Evolutionary conservation across 208 protist species (phyloP), one percentile per base, ranked within the genome.

Genomic region (Acanthamoeba royreba): DNA sequence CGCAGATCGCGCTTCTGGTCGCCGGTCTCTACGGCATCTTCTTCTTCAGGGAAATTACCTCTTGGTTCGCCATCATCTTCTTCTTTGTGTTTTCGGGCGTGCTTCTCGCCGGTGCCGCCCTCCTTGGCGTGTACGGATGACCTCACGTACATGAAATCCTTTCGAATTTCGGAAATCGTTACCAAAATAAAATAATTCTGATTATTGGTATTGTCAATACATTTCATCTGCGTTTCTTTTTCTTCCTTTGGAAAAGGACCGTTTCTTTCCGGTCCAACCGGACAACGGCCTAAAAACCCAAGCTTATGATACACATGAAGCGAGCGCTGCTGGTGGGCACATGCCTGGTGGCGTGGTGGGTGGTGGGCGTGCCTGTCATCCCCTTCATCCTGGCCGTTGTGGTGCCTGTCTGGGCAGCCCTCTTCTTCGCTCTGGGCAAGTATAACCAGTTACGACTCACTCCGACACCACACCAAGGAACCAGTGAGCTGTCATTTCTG

Each of bases 1-100:
- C 33, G 11, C 66, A 93, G 63, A 40, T 93, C 19, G 89, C 89
- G 42, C 89, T 93, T 4, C 33, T 93, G 46, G 89, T 93, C 8
- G 72, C 89, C 0, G 89, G 89, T 22, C 63, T 93, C n/a, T 93
- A 69, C 35, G 89, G 89, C 35, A 83, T 74, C 40, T 46, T 93
- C 47, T 61, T 83, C 58, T 93, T 58, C 79, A n/a, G 38, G 25
- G 89, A 93, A 66, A 47, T 93, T 9, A 74, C 89, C 11, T 61
- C 52, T 17, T 74, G 52, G 58, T 47, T 58, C n/a, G 40, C 35
- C 53, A 33, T 93, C 11, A 8, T 83, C 45, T 83, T 63, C 47
- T 93, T 81, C 49, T 66, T 74, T 17, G 11, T 93, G 0, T 42
- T 66, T 19, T 17, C 79, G 11, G 40, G 52, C 40, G 89, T 93